Conservation (phyloP, 768 basidiomycete species). For the Mycena rebaudengoi region DNA sequence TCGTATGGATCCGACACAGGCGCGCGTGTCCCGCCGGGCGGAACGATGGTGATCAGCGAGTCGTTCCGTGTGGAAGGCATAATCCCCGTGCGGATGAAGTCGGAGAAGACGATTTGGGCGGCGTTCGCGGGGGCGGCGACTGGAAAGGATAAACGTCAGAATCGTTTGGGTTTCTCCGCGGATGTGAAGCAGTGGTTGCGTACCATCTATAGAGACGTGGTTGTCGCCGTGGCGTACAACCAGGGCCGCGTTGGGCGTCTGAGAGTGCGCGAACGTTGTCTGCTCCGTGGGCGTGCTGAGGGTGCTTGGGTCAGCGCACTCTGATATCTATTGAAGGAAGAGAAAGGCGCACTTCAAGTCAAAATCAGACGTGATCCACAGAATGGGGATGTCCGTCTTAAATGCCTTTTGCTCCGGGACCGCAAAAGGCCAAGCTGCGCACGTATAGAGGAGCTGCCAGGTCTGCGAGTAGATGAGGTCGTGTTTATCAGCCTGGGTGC, state of each 20-base stretch:
- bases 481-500: background rate
- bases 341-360: conserved; percentile 18
- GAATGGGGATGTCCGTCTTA: conserved; percentile 2
- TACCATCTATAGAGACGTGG: conserved; percentile 26
- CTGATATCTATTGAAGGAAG: background rate
- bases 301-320: background rate
- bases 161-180: no score
- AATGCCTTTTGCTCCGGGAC: conserved; percentile 1
- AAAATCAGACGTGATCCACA: conserved; percentile 20
- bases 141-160: background rate
- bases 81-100: conserved; percentile 16
- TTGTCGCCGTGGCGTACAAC: conserved; percentile 24
- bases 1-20: conserved; percentile 10
- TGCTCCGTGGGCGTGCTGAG: conserved; percentile 22
- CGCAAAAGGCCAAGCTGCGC: conserved; percentile 12
- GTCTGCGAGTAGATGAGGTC: conserved; percentile 18
- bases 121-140: background rate
- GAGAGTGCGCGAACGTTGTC: conserved; percentile 16
- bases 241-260: conserved; percentile 20
- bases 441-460: conserved; percentile 14
- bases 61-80: conserved; percentile 6
- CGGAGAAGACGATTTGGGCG: background rate
- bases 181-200: background rate
- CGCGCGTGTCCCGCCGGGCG: conserved; percentile 13
- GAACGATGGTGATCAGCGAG: conserved; percentile 15